phyloP scores from a whole-genome alignment of 2,329 filamentous ascomycete species.

The Chaetomium globosum region DNA sequence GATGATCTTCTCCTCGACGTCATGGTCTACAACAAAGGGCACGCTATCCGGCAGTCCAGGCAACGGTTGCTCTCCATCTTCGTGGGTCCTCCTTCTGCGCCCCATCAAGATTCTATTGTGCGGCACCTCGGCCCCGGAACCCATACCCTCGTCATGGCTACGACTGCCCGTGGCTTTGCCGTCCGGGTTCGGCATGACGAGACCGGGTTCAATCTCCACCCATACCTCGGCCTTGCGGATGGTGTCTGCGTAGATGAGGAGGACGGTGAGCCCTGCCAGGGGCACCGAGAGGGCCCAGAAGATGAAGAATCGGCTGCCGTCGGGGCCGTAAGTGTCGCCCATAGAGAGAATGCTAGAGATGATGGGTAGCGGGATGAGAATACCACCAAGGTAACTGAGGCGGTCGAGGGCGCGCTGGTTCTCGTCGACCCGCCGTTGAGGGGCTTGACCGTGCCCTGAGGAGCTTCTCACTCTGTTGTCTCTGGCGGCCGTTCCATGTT shows the following conservation, averaged over 20 bases:
- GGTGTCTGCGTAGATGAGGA: constrained; percentile 54
- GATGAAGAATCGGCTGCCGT: constrained; percentile 49
- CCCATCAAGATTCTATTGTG: constrained; percentile 21
- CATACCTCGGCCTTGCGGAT: constrained; percentile 52
- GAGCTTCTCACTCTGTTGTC: constrained; percentile 3
- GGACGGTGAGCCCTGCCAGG: constrained; percentile 44
- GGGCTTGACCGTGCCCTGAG: not conserved
- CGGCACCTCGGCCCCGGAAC: constrained; percentile 18
- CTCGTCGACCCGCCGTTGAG: constrained; percentile 35
- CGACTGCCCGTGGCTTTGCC: not conserved
- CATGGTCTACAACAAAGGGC: constrained; percentile 23
- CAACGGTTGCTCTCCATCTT: not conserved
- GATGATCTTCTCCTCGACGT: constrained; percentile 29
- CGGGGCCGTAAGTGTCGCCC: constrained; percentile 49
- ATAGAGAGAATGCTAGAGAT: constrained; percentile 54
- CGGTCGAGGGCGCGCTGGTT: constrained; percentile 50
- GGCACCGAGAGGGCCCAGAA: constrained; percentile 52
- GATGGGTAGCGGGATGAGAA: constrained; percentile 53
- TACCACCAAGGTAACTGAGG: constrained; percentile 53
- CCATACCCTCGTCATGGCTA: not conserved
- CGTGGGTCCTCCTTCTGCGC: not conserved
- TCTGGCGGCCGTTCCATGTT: constrained; percentile 12
- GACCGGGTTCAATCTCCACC: constrained; percentile 46
- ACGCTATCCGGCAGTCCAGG: not conserved
- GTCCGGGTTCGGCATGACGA: constrained; percentile 12